A percentile compares a stretch with the other conserved stretches of the same genome.
These are phyloP conservation scores for Daedaleopsis sinensis DNA, from an alignment of 768 basidiomycete species.

Conservation along the genomic window DNA sequence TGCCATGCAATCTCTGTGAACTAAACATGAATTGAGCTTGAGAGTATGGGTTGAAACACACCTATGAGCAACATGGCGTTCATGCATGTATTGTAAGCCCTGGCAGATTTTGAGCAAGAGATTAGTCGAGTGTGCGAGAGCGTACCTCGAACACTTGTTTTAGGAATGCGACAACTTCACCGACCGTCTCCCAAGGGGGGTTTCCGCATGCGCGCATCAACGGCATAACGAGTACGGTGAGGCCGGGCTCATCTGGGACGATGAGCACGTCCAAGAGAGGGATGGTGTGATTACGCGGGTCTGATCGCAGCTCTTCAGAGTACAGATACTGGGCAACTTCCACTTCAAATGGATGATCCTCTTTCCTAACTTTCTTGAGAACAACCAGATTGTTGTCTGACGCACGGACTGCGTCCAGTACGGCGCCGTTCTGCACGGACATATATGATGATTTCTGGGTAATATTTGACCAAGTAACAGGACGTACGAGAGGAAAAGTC, in stretches of 20 bases:
- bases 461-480: not conserved
- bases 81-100: constrained; percentile 24
- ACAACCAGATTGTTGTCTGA: constrained; percentile 19
- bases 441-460: too few species aligned
- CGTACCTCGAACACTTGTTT: constrained; percentile 37
- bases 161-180: constrained; percentile 39
- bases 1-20: constrained; percentile 8
- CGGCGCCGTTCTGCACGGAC: too few species aligned
- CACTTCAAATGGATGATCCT: constrained; percentile 24
- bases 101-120: not conserved
- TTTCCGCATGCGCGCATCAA: constrained; percentile 29
- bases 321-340: constrained; percentile 15
- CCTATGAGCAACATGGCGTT: constrained; percentile 13
- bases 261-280: constrained; percentile 25
- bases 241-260: constrained; percentile 8
- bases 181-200: constrained; percentile 36
- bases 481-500: not conserved
- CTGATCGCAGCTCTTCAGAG: constrained; percentile 2
- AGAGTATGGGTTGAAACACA: not conserved
- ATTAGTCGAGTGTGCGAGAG: too few species aligned
- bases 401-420: constrained; percentile 25
- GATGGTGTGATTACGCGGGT: constrained; percentile 29
- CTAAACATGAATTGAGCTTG: not conserved
- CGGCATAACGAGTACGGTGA: constrained; percentile 35
- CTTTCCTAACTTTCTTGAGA: constrained; percentile 18